Base-by-base conservation (phyloP, 2,329 filamentous ascomycete genomes). In the Lasiodiplodia sp. region DNA sequence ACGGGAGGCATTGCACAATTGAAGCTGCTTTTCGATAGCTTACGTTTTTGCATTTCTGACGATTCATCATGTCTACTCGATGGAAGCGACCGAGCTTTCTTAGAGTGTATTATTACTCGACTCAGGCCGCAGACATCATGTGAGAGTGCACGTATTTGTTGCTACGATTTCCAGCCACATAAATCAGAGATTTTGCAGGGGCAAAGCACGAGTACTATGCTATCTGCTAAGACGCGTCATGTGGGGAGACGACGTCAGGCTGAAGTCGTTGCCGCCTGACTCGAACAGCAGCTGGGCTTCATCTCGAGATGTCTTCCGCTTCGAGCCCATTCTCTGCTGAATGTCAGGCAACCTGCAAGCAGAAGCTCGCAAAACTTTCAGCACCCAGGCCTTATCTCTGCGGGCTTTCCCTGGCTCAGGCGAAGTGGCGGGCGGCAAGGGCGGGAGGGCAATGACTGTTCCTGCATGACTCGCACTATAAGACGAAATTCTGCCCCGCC, bases 401-500 rank as follows among this genome's bases (percentile, higher is more conserved):
- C 52, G 44, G 38, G 52, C 34, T 57, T 25, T 49, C 25, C 38
- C 44, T 12, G 37, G 28, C 60, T 64, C 60, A 64, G 31, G 44
- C 60, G 60, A 64, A 47, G 60, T 52, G 60, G 60, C 60, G 60
- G 38, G 44, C 47, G 58, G 58, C 28, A 51, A 63, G 11, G 58
- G 23, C 25, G 25, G 58, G 25, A 31, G 10, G n/a, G 25, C 28
- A n/a, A 52, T 64, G 60, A 64, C 60, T 64, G 60, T 64, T 52
- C 31, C 21, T 47, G 55, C 53, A 58, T 67, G 65, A 67, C 65
- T 67, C 65, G 53, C 55, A 21, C 6, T 23, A 25, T 67, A 23
- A 52, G 53, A 44, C 53, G 65, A 67, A 67, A 67, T 60, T 49
- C 51, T 58, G 65, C 65, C 65, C 65, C 65, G 65, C 64, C 64